phyloP scores from a whole-genome alignment of 2,329 filamentous ascomycete species.

The Penicillium hordei region DNA sequence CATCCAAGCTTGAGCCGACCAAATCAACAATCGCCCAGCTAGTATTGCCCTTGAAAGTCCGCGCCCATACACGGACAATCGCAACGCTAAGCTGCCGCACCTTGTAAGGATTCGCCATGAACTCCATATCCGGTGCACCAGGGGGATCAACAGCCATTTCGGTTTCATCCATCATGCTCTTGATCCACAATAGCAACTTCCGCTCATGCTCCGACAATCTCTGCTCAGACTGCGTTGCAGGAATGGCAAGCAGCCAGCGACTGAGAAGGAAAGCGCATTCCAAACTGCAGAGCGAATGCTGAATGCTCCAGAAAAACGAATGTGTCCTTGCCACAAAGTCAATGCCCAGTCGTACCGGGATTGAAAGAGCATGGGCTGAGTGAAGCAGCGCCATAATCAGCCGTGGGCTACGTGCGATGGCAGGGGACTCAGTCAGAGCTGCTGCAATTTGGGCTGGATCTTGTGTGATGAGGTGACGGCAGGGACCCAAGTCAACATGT shows the following conservation, averaged over 20 bases:
- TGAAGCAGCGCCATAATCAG: conserved; percentile 54
- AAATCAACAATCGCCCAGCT: conserved; percentile 51
- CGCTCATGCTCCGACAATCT: conserved; percentile 48
- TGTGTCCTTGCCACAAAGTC: conserved; percentile 55
- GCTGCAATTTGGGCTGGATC: conserved; percentile 49
- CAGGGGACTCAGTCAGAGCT: conserved; percentile 46
- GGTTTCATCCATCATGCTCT: conserved; percentile 52
- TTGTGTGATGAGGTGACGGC: conserved; percentile 49
- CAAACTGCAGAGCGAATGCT: conserved; percentile 55
- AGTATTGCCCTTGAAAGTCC: conserved; percentile 49
- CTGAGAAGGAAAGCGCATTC: conserved; percentile 54
- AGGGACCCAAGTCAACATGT: conserved; percentile 50
- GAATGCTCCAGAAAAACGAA: conserved; percentile 57
- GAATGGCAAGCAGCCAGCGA: conserved; percentile 49
- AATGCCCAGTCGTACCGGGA: conserved; percentile 55
- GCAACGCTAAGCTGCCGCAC: conserved; percentile 49
- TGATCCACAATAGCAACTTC: conserved; percentile 50
- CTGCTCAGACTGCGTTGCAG: conserved; percentile 44
- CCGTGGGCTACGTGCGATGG: conserved; percentile 45
- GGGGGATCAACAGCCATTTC: conserved; percentile 46
- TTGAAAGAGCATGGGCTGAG: conserved; percentile 55
- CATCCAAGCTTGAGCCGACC: conserved; percentile 48
- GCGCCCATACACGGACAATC: conserved; percentile 50
- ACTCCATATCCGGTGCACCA: conserved; percentile 42
- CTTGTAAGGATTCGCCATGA: conserved; percentile 45